A percentile compares a stretch with the other conserved stretches of the same genome.
Conservation (phyloP, 345 rosid species). For the Citrus cavaleriei region DNA sequence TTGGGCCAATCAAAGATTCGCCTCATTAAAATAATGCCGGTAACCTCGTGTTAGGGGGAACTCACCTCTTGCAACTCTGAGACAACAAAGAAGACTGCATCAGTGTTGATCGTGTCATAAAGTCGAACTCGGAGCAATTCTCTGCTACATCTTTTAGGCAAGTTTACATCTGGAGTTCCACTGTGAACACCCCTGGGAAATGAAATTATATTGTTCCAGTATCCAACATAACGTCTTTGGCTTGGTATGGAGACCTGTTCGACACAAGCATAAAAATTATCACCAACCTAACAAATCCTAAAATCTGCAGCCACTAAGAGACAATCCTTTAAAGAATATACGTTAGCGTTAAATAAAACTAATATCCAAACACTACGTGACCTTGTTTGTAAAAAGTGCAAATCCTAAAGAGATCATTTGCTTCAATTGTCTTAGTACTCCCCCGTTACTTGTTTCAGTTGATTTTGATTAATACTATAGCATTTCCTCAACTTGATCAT, state of each 20-base stretch:
- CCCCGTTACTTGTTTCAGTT: too few species aligned
- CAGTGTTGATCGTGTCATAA: slow-evolving; percentile 61
- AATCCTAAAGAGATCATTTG: background rate
- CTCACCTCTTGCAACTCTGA: slow-evolving; percentile 80
- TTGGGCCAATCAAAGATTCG: background rate
- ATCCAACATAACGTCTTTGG: slow-evolving; percentile 86
- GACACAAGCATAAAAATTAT: background rate
- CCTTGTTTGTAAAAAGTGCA: background rate
- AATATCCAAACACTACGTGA: background rate
- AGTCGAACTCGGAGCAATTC: slow-evolving; percentile 76
- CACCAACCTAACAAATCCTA: background rate
- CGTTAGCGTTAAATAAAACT: background rate
- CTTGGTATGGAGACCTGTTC: slow-evolving; percentile 91
- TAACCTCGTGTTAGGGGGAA: background rate
- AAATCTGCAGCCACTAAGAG: background rate
- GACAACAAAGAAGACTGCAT: slow-evolving; percentile 77
- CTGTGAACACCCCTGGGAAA: slow-evolving; percentile 35
- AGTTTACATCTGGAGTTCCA: slow-evolving; percentile 49
- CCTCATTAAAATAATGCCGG: background rate
- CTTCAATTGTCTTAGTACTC: background rate
- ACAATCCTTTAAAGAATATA: background rate
- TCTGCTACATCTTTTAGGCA: slow-evolving; percentile 61
- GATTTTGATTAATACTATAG: background rate
- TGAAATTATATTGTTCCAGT: slow-evolving; percentile 55
- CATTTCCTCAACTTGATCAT: background rate